Base-by-base conservation (phyloP, 257 asterid species). In the Thymus quinquecostatus region DNA sequence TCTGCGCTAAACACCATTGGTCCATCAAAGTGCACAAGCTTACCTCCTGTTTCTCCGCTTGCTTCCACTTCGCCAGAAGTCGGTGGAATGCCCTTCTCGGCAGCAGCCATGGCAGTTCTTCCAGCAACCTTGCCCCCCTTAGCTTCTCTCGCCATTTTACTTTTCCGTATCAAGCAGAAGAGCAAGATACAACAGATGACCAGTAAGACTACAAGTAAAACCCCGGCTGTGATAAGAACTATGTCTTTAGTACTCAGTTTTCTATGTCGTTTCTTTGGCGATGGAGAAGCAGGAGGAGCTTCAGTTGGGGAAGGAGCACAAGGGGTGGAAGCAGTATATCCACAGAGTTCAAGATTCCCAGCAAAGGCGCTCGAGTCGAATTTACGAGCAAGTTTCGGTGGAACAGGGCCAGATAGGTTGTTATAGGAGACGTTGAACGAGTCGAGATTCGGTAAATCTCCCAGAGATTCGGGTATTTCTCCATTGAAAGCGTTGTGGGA, bases 21-120 rank as follows among this genome's bases (percentile, higher is more conserved):
- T 34, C 98, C 98, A 62, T 93, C 98, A 49, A 93, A 91, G 64
- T 91, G 97, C 57, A 93, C 97, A 5, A 93, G 96, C 79, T 93
- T 93, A 76, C 97, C 98, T 27, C 98, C 98, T 3, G 89, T 78
- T 60, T 93, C 98, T 30, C 92, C 98, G 2, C 82, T 49, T 0
- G 70, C 84, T 34, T 85, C 85, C 2, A 73, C 87, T 56, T 76
- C 89, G 0, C 74, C 74, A 0, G 84, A 85, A 7, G 79, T 73
- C 3, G 86, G 84, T 0, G 87, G 87, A 9, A 75, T 36, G 7
- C 84, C 87, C 81, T 85, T 85, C 71, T 67, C 82, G 10, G 69
- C 80, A 54, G 67, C 67, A 2, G 59, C 82, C 0, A 5, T 5
- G 3, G 67, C 75, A 5, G 62, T 70, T 13, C 33, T 81, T 83